Evolutionary conservation across 345 rosid genomes (phyloP).

Genomic region (Pugionium dolabratum): DNA sequence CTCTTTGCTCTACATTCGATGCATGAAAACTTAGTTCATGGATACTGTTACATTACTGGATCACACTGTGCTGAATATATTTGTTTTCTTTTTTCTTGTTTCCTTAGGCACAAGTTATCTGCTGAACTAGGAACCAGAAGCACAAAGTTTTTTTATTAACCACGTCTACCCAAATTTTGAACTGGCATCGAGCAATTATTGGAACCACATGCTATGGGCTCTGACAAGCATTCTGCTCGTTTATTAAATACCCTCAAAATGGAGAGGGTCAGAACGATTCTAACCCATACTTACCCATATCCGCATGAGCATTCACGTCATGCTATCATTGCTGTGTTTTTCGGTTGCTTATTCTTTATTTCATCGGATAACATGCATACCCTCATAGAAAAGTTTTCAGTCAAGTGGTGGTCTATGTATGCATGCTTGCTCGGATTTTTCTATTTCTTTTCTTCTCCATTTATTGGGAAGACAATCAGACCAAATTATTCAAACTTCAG

Average conservation of each 20-base stretch:
- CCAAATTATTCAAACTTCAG: slow-evolving; percentile 92
- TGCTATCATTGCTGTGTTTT: slow-evolving; percentile 77
- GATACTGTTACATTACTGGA: slow-evolving; percentile 26
- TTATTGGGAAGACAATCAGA: slow-evolving; percentile 78
- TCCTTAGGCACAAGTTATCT: slow-evolving; percentile 23
- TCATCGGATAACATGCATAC: slow-evolving; percentile 92
- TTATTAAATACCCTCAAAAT: slow-evolving; percentile 58
- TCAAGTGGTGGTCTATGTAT: slow-evolving; percentile 99
- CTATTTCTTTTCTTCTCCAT: slow-evolving; percentile 93
- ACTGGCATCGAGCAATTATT: slow-evolving; percentile 10
- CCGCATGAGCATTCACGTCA: slow-evolving; percentile 96
- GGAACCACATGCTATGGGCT: slow-evolving; percentile 47
- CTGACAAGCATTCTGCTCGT: slow-evolving; percentile 52
- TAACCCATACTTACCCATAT: slow-evolving; percentile 77
- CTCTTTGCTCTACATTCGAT: not conserved
- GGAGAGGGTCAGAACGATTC: slow-evolving; percentile 81
- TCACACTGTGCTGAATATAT: slow-evolving; percentile 1
- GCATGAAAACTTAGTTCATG: slow-evolving; percentile 5
- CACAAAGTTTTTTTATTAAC: slow-evolving; percentile 10
- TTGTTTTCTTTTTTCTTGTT: not conserved
- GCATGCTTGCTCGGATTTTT: slow-evolving; percentile 91
- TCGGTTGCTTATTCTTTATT: slow-evolving; percentile 86
- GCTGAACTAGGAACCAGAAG: slow-evolving; percentile 18
- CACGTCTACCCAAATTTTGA: slow-evolving; percentile 30
- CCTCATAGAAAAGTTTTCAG: slow-evolving; percentile 63